These are phyloP conservation scores for Starmerella apicola DNA, from an alignment of 805 yeast genomes.

Conservation along the genomic window DNA sequence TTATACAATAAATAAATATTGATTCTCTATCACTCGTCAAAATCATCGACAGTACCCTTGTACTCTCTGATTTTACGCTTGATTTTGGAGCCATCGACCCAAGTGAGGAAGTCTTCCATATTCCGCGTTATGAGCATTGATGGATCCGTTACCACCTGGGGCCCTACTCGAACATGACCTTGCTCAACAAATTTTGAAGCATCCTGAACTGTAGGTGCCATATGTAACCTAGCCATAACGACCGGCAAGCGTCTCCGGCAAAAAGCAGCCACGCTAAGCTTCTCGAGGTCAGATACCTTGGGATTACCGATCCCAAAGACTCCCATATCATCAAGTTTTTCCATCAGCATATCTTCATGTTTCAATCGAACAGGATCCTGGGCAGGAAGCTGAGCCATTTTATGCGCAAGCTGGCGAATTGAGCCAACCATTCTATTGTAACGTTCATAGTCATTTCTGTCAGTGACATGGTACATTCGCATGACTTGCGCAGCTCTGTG, in stretches of 20 bases:
- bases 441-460: slow-evolving; percentile 89
- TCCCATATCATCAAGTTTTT: slow-evolving; percentile 82
- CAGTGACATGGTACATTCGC: slow-evolving; percentile 86
- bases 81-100: slow-evolving; percentile 96
- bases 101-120: slow-evolving; percentile 91
- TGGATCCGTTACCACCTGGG: slow-evolving; percentile 88
- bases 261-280: slow-evolving; percentile 80
- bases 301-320: slow-evolving; percentile 65
- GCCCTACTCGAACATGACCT: slow-evolving; percentile 97
- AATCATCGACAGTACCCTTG: slow-evolving; percentile 57
- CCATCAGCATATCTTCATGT: slow-evolving; percentile 79
- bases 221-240: slow-evolving; percentile 83
- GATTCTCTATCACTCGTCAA: slow-evolving; percentile 39
- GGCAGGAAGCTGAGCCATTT: slow-evolving; percentile 72
- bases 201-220: slow-evolving; percentile 81
- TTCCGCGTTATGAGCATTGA: slow-evolving; percentile 86
- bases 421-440: slow-evolving; percentile 90
- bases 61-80: slow-evolving; percentile 78
- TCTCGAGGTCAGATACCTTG: slow-evolving; percentile 84
- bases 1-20: slow-evolving; percentile 3
- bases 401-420: slow-evolving; percentile 74
- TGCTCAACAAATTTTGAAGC: slow-evolving; percentile 90
- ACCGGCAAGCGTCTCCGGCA: slow-evolving; percentile 90
- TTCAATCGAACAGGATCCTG: slow-evolving; percentile 75
- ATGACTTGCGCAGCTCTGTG: slow-evolving; percentile 95